Conservation (phyloP, 202 grass and related monocot species). For the Elaeis oleifera region DNA sequence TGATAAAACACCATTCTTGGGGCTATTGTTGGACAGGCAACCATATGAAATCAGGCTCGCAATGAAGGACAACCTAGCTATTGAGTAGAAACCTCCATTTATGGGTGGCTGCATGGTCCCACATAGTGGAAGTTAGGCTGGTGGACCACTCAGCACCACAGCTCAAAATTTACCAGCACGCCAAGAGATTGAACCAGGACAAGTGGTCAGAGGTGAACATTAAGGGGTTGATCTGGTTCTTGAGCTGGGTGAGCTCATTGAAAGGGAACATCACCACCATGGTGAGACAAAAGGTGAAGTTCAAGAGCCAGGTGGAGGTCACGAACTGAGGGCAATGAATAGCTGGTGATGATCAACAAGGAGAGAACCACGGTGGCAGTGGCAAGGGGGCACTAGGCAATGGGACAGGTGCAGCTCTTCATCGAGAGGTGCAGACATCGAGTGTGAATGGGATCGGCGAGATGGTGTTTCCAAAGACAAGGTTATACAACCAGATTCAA, state of each 20-base stretch:
- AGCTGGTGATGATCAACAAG: not conserved
- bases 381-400: too few relatives aligned
- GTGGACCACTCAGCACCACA: not conserved
- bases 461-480: not conserved
- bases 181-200: not conserved
- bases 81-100: not conserved
- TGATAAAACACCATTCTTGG: not conserved
- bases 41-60: not conserved
- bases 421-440: not conserved
- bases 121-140: not conserved
- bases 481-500: not conserved
- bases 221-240: not conserved
- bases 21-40: not conserved
- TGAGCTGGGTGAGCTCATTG: not conserved
- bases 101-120: not conserved
- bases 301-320: not conserved
- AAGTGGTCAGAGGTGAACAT: not conserved
- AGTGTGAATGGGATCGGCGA: too few relatives aligned
- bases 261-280: not conserved
- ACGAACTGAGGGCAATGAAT: not conserved
- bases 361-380: not conserved
- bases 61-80: not conserved
- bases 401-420: not conserved
- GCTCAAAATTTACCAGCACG: not conserved
- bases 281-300: not conserved